Evolutionary conservation across 768 basidiomycete species (phyloP).

Genomic region (Baorangia bicolor): DNA sequence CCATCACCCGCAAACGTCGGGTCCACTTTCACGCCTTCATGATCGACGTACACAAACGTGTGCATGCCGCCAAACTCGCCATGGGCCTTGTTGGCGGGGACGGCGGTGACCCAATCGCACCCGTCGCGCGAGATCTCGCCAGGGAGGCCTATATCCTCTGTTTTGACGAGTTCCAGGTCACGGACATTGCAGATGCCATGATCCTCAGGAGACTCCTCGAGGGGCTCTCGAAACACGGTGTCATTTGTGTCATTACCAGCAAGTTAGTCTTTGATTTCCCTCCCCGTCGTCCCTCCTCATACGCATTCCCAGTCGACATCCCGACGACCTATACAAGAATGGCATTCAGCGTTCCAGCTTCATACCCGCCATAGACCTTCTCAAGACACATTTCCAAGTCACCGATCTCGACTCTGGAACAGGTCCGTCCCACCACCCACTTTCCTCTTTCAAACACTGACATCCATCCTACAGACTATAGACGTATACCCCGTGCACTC

Average conservation of each 20-base stretch:
- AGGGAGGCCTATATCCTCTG: conserved; percentile 83
- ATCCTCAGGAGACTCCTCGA: conserved; percentile 90
- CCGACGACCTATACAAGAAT: conserved; percentile 97
- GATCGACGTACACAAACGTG: conserved; percentile 95
- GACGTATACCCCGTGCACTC: conserved; percentile 88
- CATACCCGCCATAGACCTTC: conserved; percentile 89
- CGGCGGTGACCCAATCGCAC: conserved; percentile 76
- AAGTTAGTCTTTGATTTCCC: conserved; percentile 58
- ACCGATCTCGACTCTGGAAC: conserved; percentile 96
- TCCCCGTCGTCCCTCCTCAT: neutral
- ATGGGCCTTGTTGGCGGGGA: conserved; percentile 55
- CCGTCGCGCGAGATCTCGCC: conserved; percentile 86
- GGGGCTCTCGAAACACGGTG: conserved; percentile 80
- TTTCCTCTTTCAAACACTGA: neutral
- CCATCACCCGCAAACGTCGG: conserved; percentile 70
- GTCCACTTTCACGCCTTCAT: conserved; percentile 99
- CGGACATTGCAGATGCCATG: conserved; percentile 98
- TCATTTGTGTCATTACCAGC: conserved; percentile 94
- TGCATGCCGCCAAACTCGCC: conserved; percentile 77
- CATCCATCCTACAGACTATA: conserved; percentile 67
- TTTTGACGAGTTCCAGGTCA: conserved; percentile 99
- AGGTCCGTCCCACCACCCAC: conserved; percentile 44
- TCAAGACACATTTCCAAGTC: conserved; percentile 84
- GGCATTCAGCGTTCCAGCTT: conserved; percentile 96
- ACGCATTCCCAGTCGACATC: conserved; percentile 71